A percentile compares a stretch with the other conserved stretches of the same genome.
Evolutionary conservation across 179 eudicot genomes (phyloP).

Genomic region (Beta lomatogona): DNA sequence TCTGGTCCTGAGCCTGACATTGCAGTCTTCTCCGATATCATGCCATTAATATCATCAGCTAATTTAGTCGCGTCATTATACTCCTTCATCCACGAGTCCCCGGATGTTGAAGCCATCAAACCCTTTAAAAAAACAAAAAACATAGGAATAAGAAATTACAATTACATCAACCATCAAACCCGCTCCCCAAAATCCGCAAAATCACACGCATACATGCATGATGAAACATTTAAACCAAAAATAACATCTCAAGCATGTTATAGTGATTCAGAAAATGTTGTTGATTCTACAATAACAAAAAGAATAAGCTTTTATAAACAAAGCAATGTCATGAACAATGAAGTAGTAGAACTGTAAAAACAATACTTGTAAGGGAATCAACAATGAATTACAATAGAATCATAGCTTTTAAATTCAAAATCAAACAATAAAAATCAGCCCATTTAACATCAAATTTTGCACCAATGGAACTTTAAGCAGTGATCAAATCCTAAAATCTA

Average conservation of each 20-base stretch:
- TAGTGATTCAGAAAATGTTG: neutral
- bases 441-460: neutral
- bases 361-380: neutral
- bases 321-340: neutral
- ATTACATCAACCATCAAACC: too few species aligned
- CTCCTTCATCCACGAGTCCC: slow-evolving; percentile 83
- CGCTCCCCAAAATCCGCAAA: neutral
- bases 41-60: slow-evolving; percentile 71
- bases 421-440: neutral
- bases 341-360: too few species aligned
- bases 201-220: neutral
- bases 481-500: neutral
- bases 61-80: slow-evolving; percentile 85
- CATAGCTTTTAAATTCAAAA: neutral
- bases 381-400: neutral
- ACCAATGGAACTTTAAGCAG: neutral
- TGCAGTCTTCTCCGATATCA: slow-evolving; percentile 79
- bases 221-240: neutral
- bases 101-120: slow-evolving; percentile 65
- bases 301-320: neutral
- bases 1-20: slow-evolving; percentile 63
- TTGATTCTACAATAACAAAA: neutral
- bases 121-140: slow-evolving; percentile 18
- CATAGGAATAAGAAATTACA: neutral
- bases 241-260: neutral